Base-by-base conservation (phyloP, 352 stramenopile species). In the Blastocystis sp. region DNA sequence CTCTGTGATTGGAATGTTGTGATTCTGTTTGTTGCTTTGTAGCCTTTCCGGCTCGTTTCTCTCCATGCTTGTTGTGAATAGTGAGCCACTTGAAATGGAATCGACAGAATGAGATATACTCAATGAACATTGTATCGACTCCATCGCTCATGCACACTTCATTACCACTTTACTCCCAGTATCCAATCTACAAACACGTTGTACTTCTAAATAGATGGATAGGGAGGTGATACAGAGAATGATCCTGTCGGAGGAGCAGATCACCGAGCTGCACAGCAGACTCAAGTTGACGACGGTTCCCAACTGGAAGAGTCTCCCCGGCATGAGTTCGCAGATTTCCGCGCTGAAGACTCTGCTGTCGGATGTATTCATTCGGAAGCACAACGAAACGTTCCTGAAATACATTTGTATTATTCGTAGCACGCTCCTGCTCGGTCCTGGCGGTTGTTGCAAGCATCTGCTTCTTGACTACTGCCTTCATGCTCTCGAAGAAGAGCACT, bases 211-310 rank as follows among this genome's bases (percentile, higher is more conserved):
- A 34, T 34, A 34, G 28, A 34, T 34, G 28, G 28, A 34, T 34
- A 34, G 28, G 28, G 28, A 34, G 28, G 28, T 53, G 21, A 69
- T 34, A 28, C 14, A 23, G 43, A 45, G 28, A 53, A 79, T 79
- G 69, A 79, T 79, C 43, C 38, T 79, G 5, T 79, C 69, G n/a
- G 69, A 79, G 41, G 40, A 60, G 19, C 69, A 79, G 40, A 43
- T 62, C 41, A 4, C 7, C 9, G 69, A 79, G 34, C 19, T 79
- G 19, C n/a, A 45, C 9, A 60, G 23, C 7, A 11, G 69, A 52
- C 34, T 79, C 14, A 79, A 79, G 41, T 19, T 62, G 41, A 61
- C 19, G 4, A 79, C 69, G 4, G 52, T 79, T 60, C 69, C 69
- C 7, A 60, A 79, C 43, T 79, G 69, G 69, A 79, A 79, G 41